A percentile compares a stretch with the other conserved stretches of the same genome.
Conservation (phyloP, 2,329 filamentous ascomycete genomes). For the Trichophyton mentagrophytes region DNA sequence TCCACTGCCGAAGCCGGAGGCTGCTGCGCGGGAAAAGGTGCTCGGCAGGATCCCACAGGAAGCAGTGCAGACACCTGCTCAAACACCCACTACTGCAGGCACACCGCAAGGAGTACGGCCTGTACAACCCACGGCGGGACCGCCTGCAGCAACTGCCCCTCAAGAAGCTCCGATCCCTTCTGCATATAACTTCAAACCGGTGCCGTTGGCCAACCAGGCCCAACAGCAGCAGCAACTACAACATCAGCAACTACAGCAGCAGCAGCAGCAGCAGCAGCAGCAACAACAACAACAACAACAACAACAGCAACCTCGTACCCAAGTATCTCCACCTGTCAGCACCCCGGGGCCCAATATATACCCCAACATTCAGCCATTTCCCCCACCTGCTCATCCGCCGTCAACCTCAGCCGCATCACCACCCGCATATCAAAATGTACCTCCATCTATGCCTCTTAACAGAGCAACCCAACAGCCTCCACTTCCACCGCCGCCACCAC, state of each 20-base stretch:
- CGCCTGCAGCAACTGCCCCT: not conserved
- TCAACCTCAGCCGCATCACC: not conserved
- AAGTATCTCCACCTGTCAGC: not conserved
- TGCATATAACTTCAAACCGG: not conserved
- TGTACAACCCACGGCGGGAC: not conserved
- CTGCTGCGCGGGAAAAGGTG: not conserved
- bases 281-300: no score
- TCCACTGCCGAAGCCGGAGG: not conserved
- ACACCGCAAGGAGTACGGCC: not conserved
- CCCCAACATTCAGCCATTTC: slow-evolving; percentile 3
- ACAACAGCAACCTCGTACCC: not conserved
- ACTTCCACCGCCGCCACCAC: not conserved
- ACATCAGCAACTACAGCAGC: not conserved
- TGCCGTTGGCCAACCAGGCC: not conserved
- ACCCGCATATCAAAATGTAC: not conserved
- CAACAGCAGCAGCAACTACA: no score
- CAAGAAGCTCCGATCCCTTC: not conserved
- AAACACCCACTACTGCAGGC: not conserved
- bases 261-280: no score
- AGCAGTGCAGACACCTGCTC: not conserved
- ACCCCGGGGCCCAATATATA: not conserved
- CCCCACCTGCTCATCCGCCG: not conserved
- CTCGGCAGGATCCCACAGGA: not conserved
- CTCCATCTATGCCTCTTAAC: not conserved
- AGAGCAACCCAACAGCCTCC: not conserved